Evolutionary conservation across 148 eudicot species (phyloP).

Genomic region (Rhododendron ferrugineum): DNA sequence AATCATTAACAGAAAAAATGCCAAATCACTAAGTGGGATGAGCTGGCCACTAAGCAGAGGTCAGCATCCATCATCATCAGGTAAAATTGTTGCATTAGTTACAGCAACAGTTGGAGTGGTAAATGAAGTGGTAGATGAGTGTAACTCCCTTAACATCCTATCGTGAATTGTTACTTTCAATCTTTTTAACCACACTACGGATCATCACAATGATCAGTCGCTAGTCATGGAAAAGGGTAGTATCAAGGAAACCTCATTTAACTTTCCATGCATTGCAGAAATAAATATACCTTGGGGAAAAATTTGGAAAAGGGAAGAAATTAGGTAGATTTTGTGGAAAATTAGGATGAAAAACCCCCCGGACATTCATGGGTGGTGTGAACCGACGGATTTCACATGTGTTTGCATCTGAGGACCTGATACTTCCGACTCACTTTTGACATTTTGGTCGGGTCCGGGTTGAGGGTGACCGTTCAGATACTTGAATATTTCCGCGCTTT

Average conservation of each 20-base stretch:
- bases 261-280: neutral
- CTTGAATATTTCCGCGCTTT: too few species aligned
- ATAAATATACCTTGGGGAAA: neutral
- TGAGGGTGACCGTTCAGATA: neutral
- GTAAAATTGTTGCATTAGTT: too few species aligned
- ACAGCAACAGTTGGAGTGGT: too few species aligned
- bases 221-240: neutral
- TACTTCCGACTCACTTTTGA: neutral
- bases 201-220: neutral
- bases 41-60: too few species aligned
- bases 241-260: constrained; percentile 9
- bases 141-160: neutral
- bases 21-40: too few species aligned
- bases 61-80: too few species aligned
- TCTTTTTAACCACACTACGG: neutral
- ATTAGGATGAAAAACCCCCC: neutral
- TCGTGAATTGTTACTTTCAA: neutral
- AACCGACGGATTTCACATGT: neutral
- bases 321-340: constrained; percentile 13
- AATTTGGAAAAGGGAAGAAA: neutral
- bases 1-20: too few species aligned
- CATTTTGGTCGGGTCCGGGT: neutral
- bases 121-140: too few species aligned
- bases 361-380: neutral
- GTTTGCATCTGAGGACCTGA: neutral